These are phyloP conservation scores for Candolleomyces aberdarensis DNA, from an alignment of 768 basidiomycete genomes.

Conservation along the genomic window DNA sequence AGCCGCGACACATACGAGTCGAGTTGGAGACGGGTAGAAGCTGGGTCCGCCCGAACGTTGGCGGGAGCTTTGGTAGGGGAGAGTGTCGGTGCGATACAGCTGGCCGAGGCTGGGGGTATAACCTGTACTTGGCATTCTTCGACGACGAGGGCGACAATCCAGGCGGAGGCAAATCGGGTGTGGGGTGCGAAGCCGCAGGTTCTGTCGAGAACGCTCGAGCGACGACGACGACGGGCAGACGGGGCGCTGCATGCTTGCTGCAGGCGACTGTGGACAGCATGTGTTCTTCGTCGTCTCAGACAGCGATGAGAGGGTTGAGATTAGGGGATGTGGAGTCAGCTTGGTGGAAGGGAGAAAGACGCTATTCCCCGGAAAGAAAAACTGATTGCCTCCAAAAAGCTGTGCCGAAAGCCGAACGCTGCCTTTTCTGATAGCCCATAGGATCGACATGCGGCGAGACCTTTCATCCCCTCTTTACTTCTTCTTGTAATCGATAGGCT, in stretches of 20 bases:
- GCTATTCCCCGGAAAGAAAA: too few species aligned
- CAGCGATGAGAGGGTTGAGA: not conserved
- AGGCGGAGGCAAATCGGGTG: constrained; percentile 9
- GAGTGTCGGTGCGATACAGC: constrained; percentile 33
- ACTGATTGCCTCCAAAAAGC: too few species aligned
- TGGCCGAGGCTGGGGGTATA: constrained; percentile 48
- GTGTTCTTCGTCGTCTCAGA: not conserved
- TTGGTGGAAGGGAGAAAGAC: too few species aligned
- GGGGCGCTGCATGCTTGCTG: not conserved
- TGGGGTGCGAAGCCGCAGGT: not conserved
- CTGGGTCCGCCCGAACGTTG: constrained; percentile 79
- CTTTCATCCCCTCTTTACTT: too few species aligned
- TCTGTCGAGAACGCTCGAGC: constrained; percentile 13
- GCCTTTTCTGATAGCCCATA: too few species aligned
- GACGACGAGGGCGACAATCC: constrained; percentile 7
- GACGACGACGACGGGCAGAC: not conserved
- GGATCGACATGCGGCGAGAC: too few species aligned
- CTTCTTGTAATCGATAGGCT: too few species aligned
- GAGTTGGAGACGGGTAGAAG: constrained; percentile 75
- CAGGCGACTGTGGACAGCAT: not conserved
- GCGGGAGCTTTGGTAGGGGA: constrained; percentile 54
- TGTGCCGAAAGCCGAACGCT: too few species aligned
- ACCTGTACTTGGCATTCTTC: constrained; percentile 29
- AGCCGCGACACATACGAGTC: constrained; percentile 68
- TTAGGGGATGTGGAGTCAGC: not conserved